A percentile compares a stretch with the other conserved stretches of the same genome.
These are phyloP conservation scores for Phaeosphaeria sp. DNA, from an alignment of 2,329 filamentous ascomycete species.

Conservation along the genomic window DNA sequence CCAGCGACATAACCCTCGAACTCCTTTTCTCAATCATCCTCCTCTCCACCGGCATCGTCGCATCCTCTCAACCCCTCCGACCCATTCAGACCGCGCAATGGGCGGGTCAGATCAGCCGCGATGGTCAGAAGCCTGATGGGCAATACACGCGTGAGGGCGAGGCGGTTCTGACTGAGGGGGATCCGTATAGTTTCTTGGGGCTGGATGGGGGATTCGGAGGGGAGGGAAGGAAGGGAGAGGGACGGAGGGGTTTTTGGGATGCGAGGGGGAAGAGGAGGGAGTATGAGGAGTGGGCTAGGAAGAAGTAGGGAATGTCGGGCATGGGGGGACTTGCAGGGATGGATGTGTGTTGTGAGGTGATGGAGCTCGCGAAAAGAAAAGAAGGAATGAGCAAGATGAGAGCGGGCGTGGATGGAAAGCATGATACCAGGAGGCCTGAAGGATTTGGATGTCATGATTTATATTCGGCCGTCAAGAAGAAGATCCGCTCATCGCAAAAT, in stretches of 20 bases:
- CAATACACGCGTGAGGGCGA: slow-evolving; percentile 68
- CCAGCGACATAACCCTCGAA: slow-evolving; percentile 87
- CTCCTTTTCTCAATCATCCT: slow-evolving; percentile 79
- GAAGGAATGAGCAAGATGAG: not conserved
- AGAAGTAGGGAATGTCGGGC: slow-evolving; percentile 25
- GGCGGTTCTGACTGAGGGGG: slow-evolving; percentile 69
- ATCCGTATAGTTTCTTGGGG: slow-evolving; percentile 74
- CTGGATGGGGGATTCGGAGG: slow-evolving; percentile 58
- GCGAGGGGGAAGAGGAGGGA: slow-evolving; percentile 85
- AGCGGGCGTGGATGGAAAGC: not conserved
- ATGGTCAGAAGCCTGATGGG: slow-evolving; percentile 68
- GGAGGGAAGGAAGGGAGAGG: slow-evolving; percentile 63
- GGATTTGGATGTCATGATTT: not conserved
- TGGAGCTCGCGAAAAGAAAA: not conserved
- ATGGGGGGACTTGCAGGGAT: too few relatives aligned
- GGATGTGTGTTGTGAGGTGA: not conserved
- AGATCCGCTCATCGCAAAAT: not conserved
- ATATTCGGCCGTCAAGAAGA: not conserved
- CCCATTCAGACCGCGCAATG: slow-evolving; percentile 85
- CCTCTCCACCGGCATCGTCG: slow-evolving; percentile 83
- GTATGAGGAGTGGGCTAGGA: slow-evolving; percentile 74
- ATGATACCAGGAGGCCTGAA: not conserved
- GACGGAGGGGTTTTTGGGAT: slow-evolving; percentile 84
- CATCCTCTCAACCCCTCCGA: slow-evolving; percentile 77
- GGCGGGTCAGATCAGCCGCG: slow-evolving; percentile 82